Base-by-base conservation (phyloP, 1,284 basidiomycete species). In the Heimioporus punctisporus region DNA sequence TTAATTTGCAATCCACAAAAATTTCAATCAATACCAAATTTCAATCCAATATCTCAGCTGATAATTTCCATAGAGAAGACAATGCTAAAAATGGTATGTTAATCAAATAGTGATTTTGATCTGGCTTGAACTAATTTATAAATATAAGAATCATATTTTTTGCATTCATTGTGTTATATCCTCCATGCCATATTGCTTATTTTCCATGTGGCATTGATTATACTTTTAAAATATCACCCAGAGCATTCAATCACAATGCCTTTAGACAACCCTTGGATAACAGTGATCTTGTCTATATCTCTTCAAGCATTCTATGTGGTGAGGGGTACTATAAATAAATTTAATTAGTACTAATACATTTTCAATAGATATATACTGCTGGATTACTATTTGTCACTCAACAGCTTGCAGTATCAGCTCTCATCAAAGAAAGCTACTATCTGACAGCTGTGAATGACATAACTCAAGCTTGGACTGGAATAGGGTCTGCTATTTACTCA, bases 301-400 rank as follows among this genome's bases (percentile, higher is more conserved):
- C 50, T 54, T 10, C 52, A 54, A 21, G 34, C 52, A 40, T 50
- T 54, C 27, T 54, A 54, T n/a, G n/a, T n/a, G n/a, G n/a, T n/a
- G n/a, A n/a, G n/a, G n/a, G n/a, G n/a, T 28, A 31, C 27, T 17
- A 48, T 50, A 10, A 11, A 17, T 34, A 4, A 43, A 40, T 26
- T 10, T 6, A 11, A 17, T n/a, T 46, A 34, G 5, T 6, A 12
- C 14, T 24, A 17, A 30, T 24, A 9, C 15, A 21, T 50, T 19
- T 11, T 34, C 4, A 14, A 14, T 34, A 59, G 57, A 4, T 56
- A 1, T 59, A 59, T 21, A 50, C 57, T 44, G 46, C 57, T 41
- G 21, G 17, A 4, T 9, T 59, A 3, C 46, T 59, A 2, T 55
- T 56, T 28, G 6, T 50, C 12, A 46, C 45, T 3, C 57, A 58